These are phyloP conservation scores for Scheffersomyces illinoinensis DNA, from an alignment of 1,139 yeast species.

Conservation along the genomic window DNA sequence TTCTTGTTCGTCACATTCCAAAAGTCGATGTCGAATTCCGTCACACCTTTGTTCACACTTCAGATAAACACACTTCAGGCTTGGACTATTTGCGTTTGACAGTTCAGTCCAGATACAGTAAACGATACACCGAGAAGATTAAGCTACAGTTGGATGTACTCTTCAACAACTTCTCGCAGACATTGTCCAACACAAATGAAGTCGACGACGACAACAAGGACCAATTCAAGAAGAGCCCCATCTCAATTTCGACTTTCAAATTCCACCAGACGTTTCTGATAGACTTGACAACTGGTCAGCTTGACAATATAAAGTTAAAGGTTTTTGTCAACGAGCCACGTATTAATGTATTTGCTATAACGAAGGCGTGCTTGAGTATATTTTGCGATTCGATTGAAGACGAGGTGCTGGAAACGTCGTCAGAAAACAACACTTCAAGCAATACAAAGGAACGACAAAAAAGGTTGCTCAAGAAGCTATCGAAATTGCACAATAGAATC, in stretches of 20 bases:
- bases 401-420: neutral
- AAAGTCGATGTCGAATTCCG: conserved; percentile 29
- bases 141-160: conserved; percentile 21
- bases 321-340: conserved; percentile 25
- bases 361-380: neutral
- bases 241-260: conserved; percentile 21
- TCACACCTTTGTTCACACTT: conserved; percentile 14
- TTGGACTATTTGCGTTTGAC: conserved; percentile 26
- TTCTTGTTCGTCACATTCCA: conserved; percentile 25
- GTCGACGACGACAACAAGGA: conserved; percentile 1
- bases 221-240: conserved; percentile 12
- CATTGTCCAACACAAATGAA: neutral
- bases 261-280: conserved; percentile 23
- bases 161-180: conserved; percentile 9
- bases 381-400: neutral
- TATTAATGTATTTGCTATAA: neutral
- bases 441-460: conserved; percentile 1
- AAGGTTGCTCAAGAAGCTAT: conserved; percentile 3
- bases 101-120: conserved; percentile 22
- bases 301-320: conserved; percentile 21
- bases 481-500: conserved; percentile 15
- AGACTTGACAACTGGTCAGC: conserved; percentile 18
- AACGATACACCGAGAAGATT: conserved; percentile 15
- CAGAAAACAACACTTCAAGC: neutral
- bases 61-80: conserved; percentile 12